Conservation (phyloP, 2,329 filamentous ascomycete genomes). For the Sporothrix sp. region DNA sequence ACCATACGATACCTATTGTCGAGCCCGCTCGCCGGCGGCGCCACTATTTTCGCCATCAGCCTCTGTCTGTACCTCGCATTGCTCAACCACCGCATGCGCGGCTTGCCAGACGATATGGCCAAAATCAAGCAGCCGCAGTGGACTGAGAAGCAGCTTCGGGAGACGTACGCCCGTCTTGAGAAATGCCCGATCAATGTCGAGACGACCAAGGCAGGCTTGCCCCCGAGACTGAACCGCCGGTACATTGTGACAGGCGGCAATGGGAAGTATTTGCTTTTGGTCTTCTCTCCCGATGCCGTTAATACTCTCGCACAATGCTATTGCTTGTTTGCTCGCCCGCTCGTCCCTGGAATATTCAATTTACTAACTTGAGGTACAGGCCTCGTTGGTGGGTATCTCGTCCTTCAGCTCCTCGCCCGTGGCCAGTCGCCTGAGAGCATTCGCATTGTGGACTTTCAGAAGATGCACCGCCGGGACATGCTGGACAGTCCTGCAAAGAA, state of each 20-base stretch:
- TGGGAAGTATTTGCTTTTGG: slow-evolving; percentile 24
- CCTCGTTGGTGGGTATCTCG: slow-evolving; percentile 37
- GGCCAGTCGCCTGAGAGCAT: slow-evolving; percentile 37
- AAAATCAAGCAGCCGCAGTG: slow-evolving; percentile 23
- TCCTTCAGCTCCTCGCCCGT: slow-evolving; percentile 37
- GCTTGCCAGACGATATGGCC: slow-evolving; percentile 24
- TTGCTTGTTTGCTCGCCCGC: background rate
- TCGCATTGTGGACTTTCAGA: slow-evolving; percentile 37
- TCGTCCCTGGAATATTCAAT: background rate
- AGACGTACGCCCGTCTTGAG: slow-evolving; percentile 26
- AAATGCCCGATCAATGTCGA: slow-evolving; percentile 21
- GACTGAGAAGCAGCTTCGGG: slow-evolving; percentile 24
- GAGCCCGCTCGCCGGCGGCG: background rate
- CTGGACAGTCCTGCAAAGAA: slow-evolving; percentile 24
- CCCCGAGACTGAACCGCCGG: slow-evolving; percentile 27
- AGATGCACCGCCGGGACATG: slow-evolving; percentile 31
- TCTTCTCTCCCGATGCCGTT: background rate
- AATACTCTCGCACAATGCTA: background rate
- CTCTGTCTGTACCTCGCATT: slow-evolving; percentile 18
- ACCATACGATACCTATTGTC: background rate
- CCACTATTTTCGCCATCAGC: background rate
- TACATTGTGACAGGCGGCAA: slow-evolving; percentile 31
- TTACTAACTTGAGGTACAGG: slow-evolving; percentile 10
- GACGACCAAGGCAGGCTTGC: slow-evolving; percentile 23
- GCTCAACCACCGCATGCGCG: slow-evolving; percentile 25